These are phyloP conservation scores for Cnidoscolus chayamansa DNA, from an alignment of 441 rosid genomes.

Conservation along the genomic window DNA sequence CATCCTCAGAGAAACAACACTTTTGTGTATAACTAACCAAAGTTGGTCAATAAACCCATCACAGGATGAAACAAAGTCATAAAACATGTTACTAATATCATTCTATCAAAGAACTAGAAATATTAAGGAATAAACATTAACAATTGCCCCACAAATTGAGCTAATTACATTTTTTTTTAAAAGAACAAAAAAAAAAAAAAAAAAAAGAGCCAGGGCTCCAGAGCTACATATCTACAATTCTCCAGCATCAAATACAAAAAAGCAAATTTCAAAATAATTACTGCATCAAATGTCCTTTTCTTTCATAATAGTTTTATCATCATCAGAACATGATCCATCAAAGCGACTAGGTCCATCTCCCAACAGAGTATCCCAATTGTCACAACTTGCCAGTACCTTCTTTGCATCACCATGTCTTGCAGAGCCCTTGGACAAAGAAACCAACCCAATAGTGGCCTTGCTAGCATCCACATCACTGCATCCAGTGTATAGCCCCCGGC, in stretches of 20 bases:
- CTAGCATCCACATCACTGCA: constrained; percentile 42
- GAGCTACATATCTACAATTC: constrained; percentile 32
- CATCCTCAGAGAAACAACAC: no score
- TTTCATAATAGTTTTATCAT: constrained; percentile 11
- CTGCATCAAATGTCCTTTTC: constrained; percentile 16
- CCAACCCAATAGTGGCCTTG: constrained; percentile 42
- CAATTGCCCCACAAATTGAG: constrained; percentile 9
- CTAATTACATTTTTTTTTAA: constrained; percentile 35
- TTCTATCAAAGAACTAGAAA: not conserved
- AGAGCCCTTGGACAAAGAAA: constrained; percentile 38
- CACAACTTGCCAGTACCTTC: constrained; percentile 11
- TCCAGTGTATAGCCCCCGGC: constrained; percentile 61
- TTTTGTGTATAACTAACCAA: no score
- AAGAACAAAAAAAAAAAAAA: no score
- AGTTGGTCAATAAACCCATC: no score
- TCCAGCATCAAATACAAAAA: not conserved
- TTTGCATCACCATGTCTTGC: constrained; percentile 7
- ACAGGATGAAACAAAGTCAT: no score
- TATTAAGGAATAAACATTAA: not conserved
- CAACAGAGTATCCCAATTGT: constrained; percentile 13
- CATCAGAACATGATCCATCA: constrained; percentile 23
- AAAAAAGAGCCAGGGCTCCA: constrained; percentile 26
- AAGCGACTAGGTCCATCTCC: constrained; percentile 18
- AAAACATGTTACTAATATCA: constrained; percentile 9
- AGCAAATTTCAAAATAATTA: not conserved